These are phyloP conservation scores for Monilinia vaccinii-corymbosi DNA, from an alignment of 2,329 filamentous ascomycete species.

Conservation along the genomic window DNA sequence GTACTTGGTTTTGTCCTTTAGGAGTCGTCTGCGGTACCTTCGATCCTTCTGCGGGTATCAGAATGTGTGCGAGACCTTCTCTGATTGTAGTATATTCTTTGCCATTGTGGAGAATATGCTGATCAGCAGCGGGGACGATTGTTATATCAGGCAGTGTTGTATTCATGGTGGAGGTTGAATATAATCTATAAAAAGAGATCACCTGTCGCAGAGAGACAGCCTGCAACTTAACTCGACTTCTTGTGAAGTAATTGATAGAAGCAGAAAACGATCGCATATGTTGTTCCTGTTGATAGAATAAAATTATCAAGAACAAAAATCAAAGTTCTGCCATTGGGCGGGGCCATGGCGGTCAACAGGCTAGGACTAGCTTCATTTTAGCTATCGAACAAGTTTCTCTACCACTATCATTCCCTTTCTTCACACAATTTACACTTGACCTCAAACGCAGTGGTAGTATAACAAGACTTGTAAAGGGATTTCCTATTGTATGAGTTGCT, in stretches of 20 bases:
- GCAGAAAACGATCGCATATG: not conserved
- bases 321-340: not conserved
- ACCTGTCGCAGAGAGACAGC: not conserved
- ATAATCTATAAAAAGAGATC: not conserved
- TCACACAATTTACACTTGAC: too few relatives aligned
- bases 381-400: too few relatives aligned
- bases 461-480: too few relatives aligned
- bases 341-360: not conserved
- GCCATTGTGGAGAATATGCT: slow-evolving; percentile 35
- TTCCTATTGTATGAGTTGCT: too few relatives aligned
- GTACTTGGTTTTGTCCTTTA: slow-evolving; percentile 49
- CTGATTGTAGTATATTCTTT: slow-evolving; percentile 51
- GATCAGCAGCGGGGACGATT: slow-evolving; percentile 24
- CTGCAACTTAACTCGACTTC: not conserved
- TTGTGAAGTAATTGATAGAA: slow-evolving; percentile 1
- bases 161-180: not conserved
- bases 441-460: too few relatives aligned
- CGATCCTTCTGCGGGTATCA: slow-evolving; percentile 47
- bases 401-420: too few relatives aligned
- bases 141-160: slow-evolving; percentile 21
- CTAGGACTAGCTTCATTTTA: not conserved
- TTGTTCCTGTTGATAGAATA: not conserved
- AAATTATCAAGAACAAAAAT: not conserved
- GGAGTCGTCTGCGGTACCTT: slow-evolving; percentile 36
- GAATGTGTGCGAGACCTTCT: slow-evolving; percentile 59